Percentiles rank a stretch among this genome's conserved stretches.
Evolutionary conservation across 352 stramenopile species (phyloP).

Genomic region (Elongisporangium prolatum): DNA sequence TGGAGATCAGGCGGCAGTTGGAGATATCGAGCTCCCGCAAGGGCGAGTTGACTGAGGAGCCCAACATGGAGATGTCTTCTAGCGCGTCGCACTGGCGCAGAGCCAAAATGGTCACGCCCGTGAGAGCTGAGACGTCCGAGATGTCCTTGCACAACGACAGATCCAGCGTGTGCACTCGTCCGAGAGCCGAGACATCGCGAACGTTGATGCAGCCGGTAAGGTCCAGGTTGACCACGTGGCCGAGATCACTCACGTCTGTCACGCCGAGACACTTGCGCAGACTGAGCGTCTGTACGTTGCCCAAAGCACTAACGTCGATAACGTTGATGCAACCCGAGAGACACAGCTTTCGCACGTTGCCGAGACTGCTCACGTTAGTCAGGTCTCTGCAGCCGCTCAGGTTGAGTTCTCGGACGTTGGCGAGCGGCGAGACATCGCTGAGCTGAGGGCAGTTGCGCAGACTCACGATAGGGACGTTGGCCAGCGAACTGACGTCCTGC

Average conservation of each 20-base stretch:
- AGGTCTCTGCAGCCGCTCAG: slow-evolving; percentile 46
- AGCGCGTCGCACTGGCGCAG: slow-evolving; percentile 50
- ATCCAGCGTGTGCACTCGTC: slow-evolving; percentile 42
- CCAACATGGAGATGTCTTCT: slow-evolving; percentile 36
- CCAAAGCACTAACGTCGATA: slow-evolving; percentile 43
- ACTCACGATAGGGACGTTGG: slow-evolving; percentile 35
- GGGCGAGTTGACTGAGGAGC: slow-evolving; percentile 1
- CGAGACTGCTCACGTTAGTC: slow-evolving; percentile 35
- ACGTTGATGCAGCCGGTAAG: slow-evolving; percentile 57
- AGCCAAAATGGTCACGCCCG: slow-evolving; percentile 30
- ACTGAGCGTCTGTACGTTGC: slow-evolving; percentile 38
- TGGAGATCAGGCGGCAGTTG: slow-evolving; percentile 30
- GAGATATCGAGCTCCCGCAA: slow-evolving; percentile 57
- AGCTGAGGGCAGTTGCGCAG: slow-evolving; percentile 57
- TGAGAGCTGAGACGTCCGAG: slow-evolving; percentile 41
- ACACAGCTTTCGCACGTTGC: slow-evolving; percentile 34
- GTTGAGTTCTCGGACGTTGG: slow-evolving; percentile 48
- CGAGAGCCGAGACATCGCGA: slow-evolving; percentile 38
- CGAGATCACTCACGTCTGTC: slow-evolving; percentile 31
- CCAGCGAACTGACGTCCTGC: slow-evolving; percentile 35
- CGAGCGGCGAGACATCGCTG: slow-evolving; percentile 37
- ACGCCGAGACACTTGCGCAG: slow-evolving; percentile 42
- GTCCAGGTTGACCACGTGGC: slow-evolving; percentile 39
- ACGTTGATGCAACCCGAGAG: slow-evolving; percentile 61
- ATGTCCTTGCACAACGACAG: slow-evolving; percentile 49